These are phyloP conservation scores for Butyriboletus loyo DNA, from an alignment of 768 basidiomycete species.

Conservation along the genomic window DNA sequence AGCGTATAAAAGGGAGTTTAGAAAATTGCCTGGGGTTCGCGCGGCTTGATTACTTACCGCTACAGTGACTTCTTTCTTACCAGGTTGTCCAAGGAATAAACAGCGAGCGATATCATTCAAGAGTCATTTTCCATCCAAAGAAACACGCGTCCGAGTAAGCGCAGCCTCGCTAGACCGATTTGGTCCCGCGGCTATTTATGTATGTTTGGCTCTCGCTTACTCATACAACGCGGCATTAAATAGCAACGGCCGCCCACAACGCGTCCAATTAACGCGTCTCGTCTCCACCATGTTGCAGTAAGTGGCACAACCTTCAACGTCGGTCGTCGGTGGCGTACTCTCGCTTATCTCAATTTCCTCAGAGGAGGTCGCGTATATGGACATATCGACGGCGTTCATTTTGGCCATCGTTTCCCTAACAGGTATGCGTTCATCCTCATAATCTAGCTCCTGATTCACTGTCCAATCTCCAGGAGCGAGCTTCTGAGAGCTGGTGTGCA, in stretches of 20 bases:
- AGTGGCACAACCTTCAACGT: neutral
- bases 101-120: neutral
- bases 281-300: conserved; percentile 18
- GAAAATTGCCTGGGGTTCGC: neutral
- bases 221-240: conserved; percentile 9
- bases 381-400: conserved; percentile 26
- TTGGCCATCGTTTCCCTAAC: conserved; percentile 21
- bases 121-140: neutral
- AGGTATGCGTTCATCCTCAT: conserved; percentile 4
- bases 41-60: conserved; percentile 12
- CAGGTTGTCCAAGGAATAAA: neutral
- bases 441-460: neutral
- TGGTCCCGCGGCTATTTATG: conserved; percentile 11
- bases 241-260: neutral
- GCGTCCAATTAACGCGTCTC: conserved; percentile 8
- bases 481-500: conserved; percentile 34
- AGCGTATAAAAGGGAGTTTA: conserved; percentile 4
- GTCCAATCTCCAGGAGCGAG: conserved; percentile 11
- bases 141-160: neutral
- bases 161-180: neutral
- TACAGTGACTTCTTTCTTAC: neutral
- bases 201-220: conserved; percentile 5
- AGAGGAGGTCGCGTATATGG: conserved; percentile 25
- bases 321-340: neutral
- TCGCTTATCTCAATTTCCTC: neutral